A percentile compares a stretch with the other conserved stretches of the same genome.
Evolutionary conservation across 768 basidiomycete genomes (phyloP).

Genomic region (Russula ochroleuca): DNA sequence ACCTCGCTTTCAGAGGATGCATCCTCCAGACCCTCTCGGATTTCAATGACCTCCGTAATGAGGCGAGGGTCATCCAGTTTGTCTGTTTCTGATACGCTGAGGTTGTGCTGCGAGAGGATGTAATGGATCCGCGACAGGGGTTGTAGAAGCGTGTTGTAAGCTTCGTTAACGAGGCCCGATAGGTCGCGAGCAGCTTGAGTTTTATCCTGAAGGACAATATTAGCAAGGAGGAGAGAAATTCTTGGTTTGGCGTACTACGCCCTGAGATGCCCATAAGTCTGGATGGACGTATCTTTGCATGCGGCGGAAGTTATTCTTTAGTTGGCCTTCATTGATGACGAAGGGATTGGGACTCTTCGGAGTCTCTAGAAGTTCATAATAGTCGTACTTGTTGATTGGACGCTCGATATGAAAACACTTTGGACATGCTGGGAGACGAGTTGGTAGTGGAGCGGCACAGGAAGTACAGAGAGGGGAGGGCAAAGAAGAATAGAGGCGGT

Average conservation of each 20-base stretch:
- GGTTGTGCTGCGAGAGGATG: conserved; percentile 60
- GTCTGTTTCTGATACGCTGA: conserved; percentile 62
- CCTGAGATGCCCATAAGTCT: conserved; percentile 73
- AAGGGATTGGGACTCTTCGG: conserved; percentile 65
- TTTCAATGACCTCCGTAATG: conserved; percentile 74
- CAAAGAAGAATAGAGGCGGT: neutral
- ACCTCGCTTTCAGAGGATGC: conserved; percentile 49
- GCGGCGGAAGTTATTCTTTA: conserved; percentile 63
- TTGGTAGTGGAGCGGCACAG: conserved; percentile 57
- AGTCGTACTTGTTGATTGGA: conserved; percentile 48
- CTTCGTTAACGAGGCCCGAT: conserved; percentile 77
- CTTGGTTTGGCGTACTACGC: conserved; percentile 41
- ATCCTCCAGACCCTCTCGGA: conserved; percentile 70
- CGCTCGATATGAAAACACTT: conserved; percentile 65
- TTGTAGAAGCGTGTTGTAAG: conserved; percentile 69
- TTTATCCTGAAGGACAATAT: conserved; percentile 42
- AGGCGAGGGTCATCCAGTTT: conserved; percentile 65
- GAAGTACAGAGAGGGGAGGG: conserved; percentile 46
- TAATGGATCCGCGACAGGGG: conserved; percentile 79
- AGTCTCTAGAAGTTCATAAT: conserved; percentile 67
- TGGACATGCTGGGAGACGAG: conserved; percentile 68
- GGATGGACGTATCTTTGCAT: conserved; percentile 82
- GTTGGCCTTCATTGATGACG: conserved; percentile 51
- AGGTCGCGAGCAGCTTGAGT: conserved; percentile 57
- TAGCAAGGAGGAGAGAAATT: neutral